phyloP scores from a whole-genome alignment of 2,329 filamentous ascomycete genomes.

The Ophiostoma sp. region DNA sequence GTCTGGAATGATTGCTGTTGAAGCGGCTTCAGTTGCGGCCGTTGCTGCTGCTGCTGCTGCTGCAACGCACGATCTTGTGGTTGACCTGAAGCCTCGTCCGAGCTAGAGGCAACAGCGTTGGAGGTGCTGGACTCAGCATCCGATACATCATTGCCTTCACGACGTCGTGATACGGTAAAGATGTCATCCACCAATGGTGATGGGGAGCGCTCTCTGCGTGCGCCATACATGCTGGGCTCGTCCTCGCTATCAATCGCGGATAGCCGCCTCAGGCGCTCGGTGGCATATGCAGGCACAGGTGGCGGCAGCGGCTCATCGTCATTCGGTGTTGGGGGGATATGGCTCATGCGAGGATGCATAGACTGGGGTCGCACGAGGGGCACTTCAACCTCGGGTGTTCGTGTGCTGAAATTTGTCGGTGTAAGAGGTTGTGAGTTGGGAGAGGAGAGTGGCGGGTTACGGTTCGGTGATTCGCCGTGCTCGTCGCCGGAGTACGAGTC shows the following conservation, averaged over 20 bases:
- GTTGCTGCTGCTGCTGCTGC: background rate
- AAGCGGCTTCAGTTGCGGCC: background rate
- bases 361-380: conserved; percentile 59
- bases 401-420: conserved; percentile 44
- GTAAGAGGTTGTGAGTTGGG: conserved; percentile 28
- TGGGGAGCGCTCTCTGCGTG: conserved; percentile 54
- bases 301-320: conserved; percentile 42
- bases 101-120: background rate
- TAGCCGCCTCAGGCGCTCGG: conserved; percentile 35
- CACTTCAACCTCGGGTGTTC: conserved; percentile 52
- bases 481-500: conserved; percentile 51
- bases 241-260: conserved; percentile 22
- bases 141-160: background rate
- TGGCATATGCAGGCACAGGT: conserved; percentile 38
- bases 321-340: conserved; percentile 46
- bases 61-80: background rate
- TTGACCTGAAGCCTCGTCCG: conserved; percentile 1
- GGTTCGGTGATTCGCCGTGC: conserved; percentile 33
- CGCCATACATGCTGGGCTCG: conserved; percentile 43
- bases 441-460: conserved; percentile 26
- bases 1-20: conserved; percentile 5
- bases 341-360: conserved; percentile 69
- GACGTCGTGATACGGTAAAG: background rate
- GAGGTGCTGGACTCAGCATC: background rate
- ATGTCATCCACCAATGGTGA: conserved; percentile 37